Evolutionary conservation across 2,329 filamentous ascomycete genomes (phyloP).

Genomic region (Pseudopyrenochaeta lycopersici): DNA sequence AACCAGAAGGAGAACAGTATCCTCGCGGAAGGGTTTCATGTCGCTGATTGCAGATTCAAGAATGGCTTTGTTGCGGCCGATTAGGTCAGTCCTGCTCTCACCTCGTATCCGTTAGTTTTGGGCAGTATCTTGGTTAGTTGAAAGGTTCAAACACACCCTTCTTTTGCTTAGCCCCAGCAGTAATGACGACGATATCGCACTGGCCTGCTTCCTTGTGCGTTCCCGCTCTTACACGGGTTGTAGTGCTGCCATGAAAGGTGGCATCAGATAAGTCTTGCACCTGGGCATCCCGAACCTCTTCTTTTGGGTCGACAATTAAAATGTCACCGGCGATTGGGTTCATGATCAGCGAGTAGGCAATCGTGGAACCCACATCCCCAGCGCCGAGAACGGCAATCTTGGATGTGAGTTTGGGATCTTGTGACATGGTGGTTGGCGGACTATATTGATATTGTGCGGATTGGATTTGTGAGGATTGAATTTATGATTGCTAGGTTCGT

Average conservation of each 20-base stretch:
- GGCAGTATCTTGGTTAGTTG: too few relatives aligned
- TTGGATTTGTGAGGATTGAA: not conserved
- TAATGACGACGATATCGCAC: conserved; percentile 31
- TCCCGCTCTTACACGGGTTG: conserved; percentile 22
- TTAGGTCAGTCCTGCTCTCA: conserved; percentile 29
- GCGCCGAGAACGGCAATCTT: conserved; percentile 33
- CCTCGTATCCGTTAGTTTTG: conserved; percentile 8
- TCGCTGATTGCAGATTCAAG: conserved; percentile 27
- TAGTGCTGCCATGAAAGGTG: conserved; percentile 29
- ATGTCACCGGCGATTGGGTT: conserved; percentile 29
- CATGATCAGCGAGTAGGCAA: conserved; percentile 35
- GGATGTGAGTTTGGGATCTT: conserved; percentile 25
- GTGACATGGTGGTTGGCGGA: conserved; percentile 13
- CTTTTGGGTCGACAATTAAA: conserved; percentile 29
- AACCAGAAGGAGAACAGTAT: conserved; percentile 27
- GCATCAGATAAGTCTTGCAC: conserved; percentile 27
- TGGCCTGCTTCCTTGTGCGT: conserved; percentile 35
- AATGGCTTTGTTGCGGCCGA: conserved; percentile 32
- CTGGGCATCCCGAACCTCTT: conserved; percentile 30
- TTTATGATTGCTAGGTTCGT: too few relatives aligned
- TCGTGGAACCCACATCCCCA: conserved; percentile 32
- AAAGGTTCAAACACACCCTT: conserved; percentile 18
- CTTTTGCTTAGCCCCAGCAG: conserved; percentile 30
- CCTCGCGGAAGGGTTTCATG: conserved; percentile 25
- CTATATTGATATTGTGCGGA: not conserved